A percentile compares a stretch with the other conserved stretches of the same genome.
Evolutionary conservation across 345 rosid genomes (phyloP).

Genomic region (Citrus glauca): DNA sequence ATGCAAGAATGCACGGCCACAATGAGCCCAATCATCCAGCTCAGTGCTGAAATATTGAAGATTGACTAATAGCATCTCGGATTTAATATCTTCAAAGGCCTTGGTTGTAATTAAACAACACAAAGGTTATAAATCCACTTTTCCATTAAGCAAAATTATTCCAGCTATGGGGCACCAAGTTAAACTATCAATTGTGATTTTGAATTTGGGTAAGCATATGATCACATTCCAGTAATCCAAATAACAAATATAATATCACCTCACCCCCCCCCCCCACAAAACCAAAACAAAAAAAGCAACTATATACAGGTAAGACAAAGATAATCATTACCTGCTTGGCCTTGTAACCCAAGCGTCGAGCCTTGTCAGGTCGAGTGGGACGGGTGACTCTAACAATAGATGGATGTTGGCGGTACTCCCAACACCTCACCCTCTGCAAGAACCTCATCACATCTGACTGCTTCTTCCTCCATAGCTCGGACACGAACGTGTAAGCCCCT

Average conservation of each 20-base stretch:
- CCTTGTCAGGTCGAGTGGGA: conserved; percentile 97
- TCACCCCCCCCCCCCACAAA: too few species aligned
- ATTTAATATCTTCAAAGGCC: too few species aligned
- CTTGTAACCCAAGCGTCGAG: conserved; percentile 93
- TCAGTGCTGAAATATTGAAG: background rate
- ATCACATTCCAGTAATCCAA: background rate
- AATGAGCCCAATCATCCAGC: background rate
- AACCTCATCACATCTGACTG: conserved; percentile 99
- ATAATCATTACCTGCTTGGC: conserved; percentile 76
- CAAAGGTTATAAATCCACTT: background rate
- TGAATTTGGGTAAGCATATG: too few species aligned
- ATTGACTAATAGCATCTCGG: too few species aligned
- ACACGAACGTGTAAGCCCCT: conserved; percentile 97
- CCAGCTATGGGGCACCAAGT: background rate
- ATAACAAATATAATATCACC: background rate
- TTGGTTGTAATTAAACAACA: background rate
- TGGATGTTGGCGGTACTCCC: conserved; percentile 98
- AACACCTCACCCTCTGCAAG: conserved; percentile 94
- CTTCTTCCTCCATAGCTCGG: conserved; percentile 99
- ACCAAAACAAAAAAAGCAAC: background rate
- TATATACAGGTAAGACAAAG: background rate
- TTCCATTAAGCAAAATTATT: background rate
- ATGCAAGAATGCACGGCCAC: background rate
- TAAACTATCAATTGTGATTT: background rate
- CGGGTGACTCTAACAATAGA: conserved; percentile 84